Conservation (phyloP, 768 basidiomycete species). For the Clitopilus passeckerianus region DNA sequence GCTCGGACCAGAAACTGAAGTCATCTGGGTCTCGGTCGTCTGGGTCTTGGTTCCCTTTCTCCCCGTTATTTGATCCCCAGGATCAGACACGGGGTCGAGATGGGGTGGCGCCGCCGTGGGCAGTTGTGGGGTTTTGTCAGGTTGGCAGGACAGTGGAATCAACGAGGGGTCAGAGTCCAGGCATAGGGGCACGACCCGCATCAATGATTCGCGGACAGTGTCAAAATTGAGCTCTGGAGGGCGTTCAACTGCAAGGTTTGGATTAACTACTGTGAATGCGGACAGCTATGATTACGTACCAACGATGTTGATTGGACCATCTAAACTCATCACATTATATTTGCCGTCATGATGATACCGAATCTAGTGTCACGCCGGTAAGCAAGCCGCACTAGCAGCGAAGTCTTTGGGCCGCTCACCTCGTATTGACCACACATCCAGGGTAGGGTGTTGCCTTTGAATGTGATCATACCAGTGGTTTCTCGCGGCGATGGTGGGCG, state of each 20-base stretch:
- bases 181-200: conserved; percentile 78
- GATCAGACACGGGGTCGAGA: neutral
- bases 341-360: conserved; percentile 97
- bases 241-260: conserved; percentile 53
- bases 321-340: conserved; percentile 88
- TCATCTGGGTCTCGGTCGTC: conserved; percentile 77
- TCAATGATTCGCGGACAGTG: conserved; percentile 61
- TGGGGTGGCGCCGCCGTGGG: neutral
- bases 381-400: neutral
- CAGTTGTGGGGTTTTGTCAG: neutral
- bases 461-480: conserved; percentile 63
- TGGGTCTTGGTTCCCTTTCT: conserved; percentile 15
- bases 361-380: conserved; percentile 34
- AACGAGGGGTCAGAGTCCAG: conserved; percentile 83
- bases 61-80: neutral
- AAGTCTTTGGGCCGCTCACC: conserved; percentile 31
- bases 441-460: conserved; percentile 76
- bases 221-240: conserved; percentile 59
- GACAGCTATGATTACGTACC: conserved; percentile 42
- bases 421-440: conserved; percentile 89
- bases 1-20: conserved; percentile 89
- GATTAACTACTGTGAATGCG: conserved; percentile 8
- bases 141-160: conserved; percentile 65
- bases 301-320: conserved; percentile 84
- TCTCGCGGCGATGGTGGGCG: conserved; percentile 33